Evolutionary conservation across 176 grass and related monocot species (phyloP).

Genomic region (Hordeum marinum): DNA sequence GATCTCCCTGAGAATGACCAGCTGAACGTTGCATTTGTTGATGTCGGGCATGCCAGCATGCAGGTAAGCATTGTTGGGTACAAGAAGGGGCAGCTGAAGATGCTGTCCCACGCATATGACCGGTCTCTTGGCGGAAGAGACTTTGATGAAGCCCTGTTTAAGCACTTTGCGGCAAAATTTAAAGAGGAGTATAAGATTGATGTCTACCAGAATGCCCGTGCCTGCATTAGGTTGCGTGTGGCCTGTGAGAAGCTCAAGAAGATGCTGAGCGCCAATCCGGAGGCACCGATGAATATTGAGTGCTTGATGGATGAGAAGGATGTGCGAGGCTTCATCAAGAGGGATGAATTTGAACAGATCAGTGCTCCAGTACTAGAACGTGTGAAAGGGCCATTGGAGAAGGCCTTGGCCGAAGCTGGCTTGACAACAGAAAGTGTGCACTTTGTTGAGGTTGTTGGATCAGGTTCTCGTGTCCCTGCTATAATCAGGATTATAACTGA

Average conservation of each 20-base stretch:
- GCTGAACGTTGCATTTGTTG: constrained; percentile 76
- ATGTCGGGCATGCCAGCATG: constrained; percentile 86
- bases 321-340: constrained; percentile 65
- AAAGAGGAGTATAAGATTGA: constrained; percentile 67
- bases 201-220: constrained; percentile 58
- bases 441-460: constrained; percentile 66
- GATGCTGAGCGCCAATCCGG: constrained; percentile 53
- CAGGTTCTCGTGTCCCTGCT: constrained; percentile 67
- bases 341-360: constrained; percentile 74
- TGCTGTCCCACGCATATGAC: constrained; percentile 62
- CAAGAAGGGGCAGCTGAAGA: constrained; percentile 58
- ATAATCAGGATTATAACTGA: constrained; percentile 73
- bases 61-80: constrained; percentile 68
- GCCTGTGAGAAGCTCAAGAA: constrained; percentile 80
- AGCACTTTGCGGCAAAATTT: constrained; percentile 61
- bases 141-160: constrained; percentile 70
- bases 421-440: constrained; percentile 30
- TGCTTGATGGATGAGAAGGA: constrained; percentile 68
- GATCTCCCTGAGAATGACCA: constrained; percentile 71
- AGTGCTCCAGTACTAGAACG: constrained; percentile 43
- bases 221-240: constrained; percentile 43
- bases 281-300: constrained; percentile 65
- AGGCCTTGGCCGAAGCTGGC: constrained; percentile 47
- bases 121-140: constrained; percentile 66
- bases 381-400: constrained; percentile 58